Evolutionary conservation across 495 filamentous ascomycete species (phyloP), one percentile per base, ranked within the genome.

Genomic region (Articulospora tetracladia): DNA sequence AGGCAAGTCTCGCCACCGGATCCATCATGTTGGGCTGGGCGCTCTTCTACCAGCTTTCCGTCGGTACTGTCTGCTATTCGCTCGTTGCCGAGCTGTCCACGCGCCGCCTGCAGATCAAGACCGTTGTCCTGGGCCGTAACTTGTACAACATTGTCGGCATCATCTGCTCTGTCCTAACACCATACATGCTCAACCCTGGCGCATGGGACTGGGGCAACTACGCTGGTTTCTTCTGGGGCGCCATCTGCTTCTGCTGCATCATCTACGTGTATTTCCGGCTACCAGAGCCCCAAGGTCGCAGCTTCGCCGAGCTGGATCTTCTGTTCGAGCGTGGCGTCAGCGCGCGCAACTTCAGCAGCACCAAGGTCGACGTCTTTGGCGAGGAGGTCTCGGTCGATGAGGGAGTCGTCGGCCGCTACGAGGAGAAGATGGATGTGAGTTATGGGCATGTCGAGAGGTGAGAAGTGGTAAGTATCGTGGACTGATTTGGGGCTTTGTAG

Each of bases 211-310:
- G 87, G 88, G 74, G 79, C 49, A 89, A 88, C 62, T 89, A 82
- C 59, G 78, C 87, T n/a, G 88, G 86, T n/a, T 90, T 93, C 72
- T 91, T 92, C 77, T 93, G 86, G 87, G 86, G 80, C 10, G 87
- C 84, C 0, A 83, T 84, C 53, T 89, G 87, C 70, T 89, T 89
- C 74, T 69, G 83, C 34, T 90, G 86, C 71, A 82, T 91, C 56
- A 71, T 90, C 3, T 92, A 89, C 70, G 81, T 82, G 0, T 92
- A 83, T 72, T 91, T 91, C 79, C 82, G 89, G 7, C 79, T 92
- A 1, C 89, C 89, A 0, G 89, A 92, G 62, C 88, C 89, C 0
- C 70, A 73, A 1, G 89, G 87, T 11, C 80, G 87, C 22, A 82
- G 86, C 0, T 92, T 88, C 63, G 87, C 86, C 4, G 89, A 92